These are phyloP conservation scores for Aciculosporium take DNA, from an alignment of 2,329 filamentous ascomycete species.

Conservation along the genomic window DNA sequence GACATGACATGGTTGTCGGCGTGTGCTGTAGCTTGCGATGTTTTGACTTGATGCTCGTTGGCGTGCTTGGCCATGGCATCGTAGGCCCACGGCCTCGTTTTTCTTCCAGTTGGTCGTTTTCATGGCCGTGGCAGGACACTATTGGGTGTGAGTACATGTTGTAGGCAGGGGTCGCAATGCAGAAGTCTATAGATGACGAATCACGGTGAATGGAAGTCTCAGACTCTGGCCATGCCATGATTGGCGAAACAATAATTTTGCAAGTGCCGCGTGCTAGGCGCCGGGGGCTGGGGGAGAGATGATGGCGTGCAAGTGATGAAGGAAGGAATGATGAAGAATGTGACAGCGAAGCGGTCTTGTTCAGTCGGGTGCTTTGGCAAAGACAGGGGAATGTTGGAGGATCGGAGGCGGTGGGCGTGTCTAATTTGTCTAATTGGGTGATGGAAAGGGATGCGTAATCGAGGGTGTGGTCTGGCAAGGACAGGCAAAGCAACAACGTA, in stretches of 20 bases:
- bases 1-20: background rate
- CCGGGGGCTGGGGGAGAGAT: background rate
- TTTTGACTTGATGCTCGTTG: background rate
- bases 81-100: background rate
- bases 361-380: background rate
- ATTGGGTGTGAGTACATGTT: background rate
- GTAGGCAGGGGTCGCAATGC: conserved; percentile 6
- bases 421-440: background rate
- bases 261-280: background rate
- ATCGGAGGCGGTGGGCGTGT: too few relatives aligned
- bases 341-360: background rate
- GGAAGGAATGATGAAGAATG: background rate
- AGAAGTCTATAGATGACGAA: conserved; percentile 8
- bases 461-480: too few relatives aligned
- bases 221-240: background rate
- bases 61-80: background rate
- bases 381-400: background rate
- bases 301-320: background rate
- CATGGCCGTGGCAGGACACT: background rate
- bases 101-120: background rate
- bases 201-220: background rate
- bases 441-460: background rate
- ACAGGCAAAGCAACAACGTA: too few relatives aligned
- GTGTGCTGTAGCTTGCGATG: background rate
- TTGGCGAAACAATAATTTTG: background rate